Evolutionary conservation across 2,329 filamentous ascomycete species (phyloP), one percentile per base, ranked within the genome.

Genomic region (Conoideocrella luteorostrata): DNA sequence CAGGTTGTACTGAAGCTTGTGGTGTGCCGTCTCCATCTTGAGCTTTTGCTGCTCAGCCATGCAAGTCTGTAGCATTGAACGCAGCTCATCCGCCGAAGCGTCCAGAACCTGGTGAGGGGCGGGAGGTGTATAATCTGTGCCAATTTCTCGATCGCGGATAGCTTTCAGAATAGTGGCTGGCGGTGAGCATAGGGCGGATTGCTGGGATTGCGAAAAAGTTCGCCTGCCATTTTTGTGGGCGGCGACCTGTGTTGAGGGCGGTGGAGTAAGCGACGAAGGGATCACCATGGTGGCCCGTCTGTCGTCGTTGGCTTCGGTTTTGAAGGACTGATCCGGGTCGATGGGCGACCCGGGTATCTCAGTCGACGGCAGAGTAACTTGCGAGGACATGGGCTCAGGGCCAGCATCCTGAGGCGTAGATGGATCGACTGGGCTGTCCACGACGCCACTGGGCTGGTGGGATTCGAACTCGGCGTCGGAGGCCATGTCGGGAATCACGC

Each of bases 1-100:
- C 57, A 96, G 77, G 54, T 84, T 89, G 59, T 90, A 86, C 62
- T 96, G 91, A 43, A 97, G 71, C 66, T 93, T 94, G 68, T 93
- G 85, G 61, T 96, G 90, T 24, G 90, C 86, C 13, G 86, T 83
- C 47, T 90, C 86, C 70, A 89, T 90, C 57, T 93, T 87, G 39
- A 82, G 65, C 53, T 71, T 74, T 36, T 72, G 69, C 47, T 80
- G 74, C 51, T 83, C 75, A 18, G 69, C 70, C 33, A 82, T 63
- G 49, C 70, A 72, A 3, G 64, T 63, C 47, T 77, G 69, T 39
- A 83, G 60, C 73, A 81, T 76, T 43, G 62, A 63, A 12, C 75
- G 72, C 24, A 84, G 69, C 52, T 81, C 72, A 7, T 80, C 76
- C 3, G 68, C 54, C 1, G 75, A 67, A 1, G 76, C 77, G 36